Conservation (phyloP, 2,329 filamentous ascomycete genomes). For the Xylariaceae sp. region DNA sequence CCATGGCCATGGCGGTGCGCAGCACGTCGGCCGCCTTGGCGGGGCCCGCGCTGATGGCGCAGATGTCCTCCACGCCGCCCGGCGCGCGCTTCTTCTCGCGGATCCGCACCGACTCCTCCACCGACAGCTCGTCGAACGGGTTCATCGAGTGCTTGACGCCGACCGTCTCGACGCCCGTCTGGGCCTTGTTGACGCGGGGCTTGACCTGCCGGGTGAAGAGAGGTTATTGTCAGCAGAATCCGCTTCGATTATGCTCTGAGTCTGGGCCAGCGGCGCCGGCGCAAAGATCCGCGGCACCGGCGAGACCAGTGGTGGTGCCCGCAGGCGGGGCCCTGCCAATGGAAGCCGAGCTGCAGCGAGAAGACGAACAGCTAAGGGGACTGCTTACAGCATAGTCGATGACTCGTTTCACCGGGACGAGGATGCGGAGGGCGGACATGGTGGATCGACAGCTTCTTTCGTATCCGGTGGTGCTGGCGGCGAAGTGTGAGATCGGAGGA, state of each 20-base stretch:
- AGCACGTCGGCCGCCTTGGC: conserved; percentile 81
- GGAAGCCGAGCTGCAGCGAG: not conserved
- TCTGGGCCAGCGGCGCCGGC: too few species aligned
- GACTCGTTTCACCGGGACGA: conserved; percentile 76
- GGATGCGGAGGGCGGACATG: conserved; percentile 63
- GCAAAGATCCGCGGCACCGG: too few species aligned
- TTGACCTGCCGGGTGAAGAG: conserved; percentile 58
- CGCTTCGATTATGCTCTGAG: too few species aligned
- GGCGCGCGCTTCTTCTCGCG: conserved; percentile 74
- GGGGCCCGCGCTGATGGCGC: conserved; percentile 81
- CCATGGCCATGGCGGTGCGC: conserved; percentile 97
- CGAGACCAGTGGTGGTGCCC: too few species aligned
- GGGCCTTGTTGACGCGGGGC: conserved; percentile 61
- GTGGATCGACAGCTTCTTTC: too few species aligned
- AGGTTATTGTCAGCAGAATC: too few species aligned
- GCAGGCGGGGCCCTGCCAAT: too few species aligned
- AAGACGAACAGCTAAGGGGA: too few species aligned
- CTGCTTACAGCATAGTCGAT: conserved; percentile 79
- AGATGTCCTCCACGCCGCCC: conserved; percentile 80
- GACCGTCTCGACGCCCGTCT: conserved; percentile 83
- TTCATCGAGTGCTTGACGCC: conserved; percentile 98
- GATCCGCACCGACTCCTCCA: conserved; percentile 92
- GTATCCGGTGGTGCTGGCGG: too few species aligned
- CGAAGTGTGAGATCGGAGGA: too few species aligned
- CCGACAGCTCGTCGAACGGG: conserved; percentile 95